Evolutionary conservation across 257 asterid species (phyloP), one percentile per base, ranked within the genome.

Genomic region (Lantana camara): DNA sequence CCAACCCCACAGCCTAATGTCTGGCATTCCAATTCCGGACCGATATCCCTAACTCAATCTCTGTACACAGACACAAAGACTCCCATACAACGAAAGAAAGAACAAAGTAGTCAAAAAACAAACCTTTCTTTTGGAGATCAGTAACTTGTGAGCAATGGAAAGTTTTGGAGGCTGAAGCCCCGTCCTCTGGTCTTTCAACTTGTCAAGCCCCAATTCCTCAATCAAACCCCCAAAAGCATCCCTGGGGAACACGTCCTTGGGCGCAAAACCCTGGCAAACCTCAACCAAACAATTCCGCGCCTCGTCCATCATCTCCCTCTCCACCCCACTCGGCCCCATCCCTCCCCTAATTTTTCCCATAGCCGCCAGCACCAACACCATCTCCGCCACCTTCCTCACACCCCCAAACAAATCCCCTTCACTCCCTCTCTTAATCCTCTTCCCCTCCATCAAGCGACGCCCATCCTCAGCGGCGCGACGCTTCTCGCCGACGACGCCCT

Each of bases 311-410:
- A 94, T 64, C 60, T 83, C 99, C 80, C 51, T 82, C 85, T 94
- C 99, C 7, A 64, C 87, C 17, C 41, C 79, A 20, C 79, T 88
- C 52, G 97, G 96, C n/a, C 73, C 83, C 85, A 64, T 80, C 23
- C 97, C 97, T 13, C 96, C 97, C 72, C 97, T 79, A 92, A 94
- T 90, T 69, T 86, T 88, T 75, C 96, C 96, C 95, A 94, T 80
- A 0, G 97, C 95, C 4, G 96, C 78, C 80, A 94, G 66, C 50
- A 94, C 89, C 80, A 94, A 65, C 61, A 90, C 95, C 84, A 90
- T 84, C 83, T 90, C 96, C 38, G 97, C 97, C 40, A 94, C 93
- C 77, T 80, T 71, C 81, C 70, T 82, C 71, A 87, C 79, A 63
- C 70, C 83, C 66, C 70, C 77, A 64, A 48, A 68, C 56, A 47